These are phyloP conservation scores for Fusarium lyarnte DNA, from an alignment of 2,329 filamentous ascomycete species.

Conservation along the genomic window DNA sequence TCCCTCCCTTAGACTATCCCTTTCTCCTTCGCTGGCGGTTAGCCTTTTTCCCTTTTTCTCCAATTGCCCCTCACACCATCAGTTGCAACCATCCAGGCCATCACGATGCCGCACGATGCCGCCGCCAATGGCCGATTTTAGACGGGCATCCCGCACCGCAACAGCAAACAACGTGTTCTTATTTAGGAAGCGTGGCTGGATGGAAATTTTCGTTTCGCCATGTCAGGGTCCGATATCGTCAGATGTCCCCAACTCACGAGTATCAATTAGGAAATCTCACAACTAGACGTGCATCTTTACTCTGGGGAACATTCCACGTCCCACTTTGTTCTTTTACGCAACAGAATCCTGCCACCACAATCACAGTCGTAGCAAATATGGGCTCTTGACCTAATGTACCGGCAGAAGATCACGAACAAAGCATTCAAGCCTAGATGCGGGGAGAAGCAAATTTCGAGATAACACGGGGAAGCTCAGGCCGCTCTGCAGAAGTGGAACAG, in stretches of 20 bases:
- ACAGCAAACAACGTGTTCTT: conserved; percentile 29
- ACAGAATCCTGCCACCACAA: background rate
- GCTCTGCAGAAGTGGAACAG: conserved; percentile 20
- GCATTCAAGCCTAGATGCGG: conserved; percentile 31
- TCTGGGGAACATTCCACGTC: conserved; percentile 19
- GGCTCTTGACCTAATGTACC: background rate
- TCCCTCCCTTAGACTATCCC: background rate
- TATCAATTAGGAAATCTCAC: conserved; percentile 19
- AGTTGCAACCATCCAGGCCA: background rate
- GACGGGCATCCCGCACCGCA: conserved; percentile 11
- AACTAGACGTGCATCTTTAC: conserved; percentile 17
- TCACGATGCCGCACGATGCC: conserved; percentile 21
- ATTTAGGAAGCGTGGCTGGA: conserved; percentile 20
- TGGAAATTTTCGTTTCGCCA: conserved; percentile 14
- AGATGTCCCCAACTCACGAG: background rate
- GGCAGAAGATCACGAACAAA: conserved; percentile 18
- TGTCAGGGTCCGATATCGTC: conserved; percentile 21
- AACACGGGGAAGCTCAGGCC: conserved; percentile 32
- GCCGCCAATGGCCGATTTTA: conserved; percentile 20
- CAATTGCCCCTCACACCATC: conserved; percentile 38
- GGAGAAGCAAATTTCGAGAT: conserved; percentile 6
- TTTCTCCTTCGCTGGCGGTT: conserved; percentile 5
- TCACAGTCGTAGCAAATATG: conserved; percentile 9
- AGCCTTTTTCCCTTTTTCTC: conserved; percentile 8
- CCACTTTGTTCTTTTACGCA: conserved; percentile 11